A percentile compares a stretch with the other conserved stretches of the same genome.
Conservation (phyloP, 2,329 filamentous ascomycete genomes). For the Pseudogymnoascus sp. region DNA sequence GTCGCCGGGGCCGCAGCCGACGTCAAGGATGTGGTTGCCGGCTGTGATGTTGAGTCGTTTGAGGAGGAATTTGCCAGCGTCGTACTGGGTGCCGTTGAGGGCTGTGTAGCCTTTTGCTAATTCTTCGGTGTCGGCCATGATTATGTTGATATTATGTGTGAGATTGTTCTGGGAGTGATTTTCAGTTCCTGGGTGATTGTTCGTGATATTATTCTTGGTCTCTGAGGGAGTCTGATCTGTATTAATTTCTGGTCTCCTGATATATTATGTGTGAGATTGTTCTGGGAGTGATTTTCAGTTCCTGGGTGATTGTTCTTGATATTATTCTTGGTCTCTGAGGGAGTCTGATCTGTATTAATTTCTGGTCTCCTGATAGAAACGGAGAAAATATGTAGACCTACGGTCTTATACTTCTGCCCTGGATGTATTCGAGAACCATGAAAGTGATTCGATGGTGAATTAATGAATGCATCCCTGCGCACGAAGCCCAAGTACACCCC, state of each 20-base stretch:
- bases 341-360: not conserved
- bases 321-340: not conserved
- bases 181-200: not conserved
- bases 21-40: constrained; percentile 25
- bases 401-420: not conserved
- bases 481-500: not conserved
- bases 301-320: not conserved
- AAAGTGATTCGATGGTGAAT: not conserved
- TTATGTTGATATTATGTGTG: not conserved
- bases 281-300: not conserved
- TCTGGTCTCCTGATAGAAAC: not conserved
- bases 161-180: not conserved
- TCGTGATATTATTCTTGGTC: not conserved
- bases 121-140: constrained; percentile 20
- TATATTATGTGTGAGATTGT: not conserved
- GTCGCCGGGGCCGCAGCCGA: constrained; percentile 29
- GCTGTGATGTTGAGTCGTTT: constrained; percentile 16
- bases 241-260: not conserved
- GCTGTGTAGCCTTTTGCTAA: constrained; percentile 23
- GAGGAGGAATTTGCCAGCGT: constrained; percentile 22
- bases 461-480: not conserved
- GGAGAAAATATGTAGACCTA: not conserved
- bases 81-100: constrained; percentile 21
- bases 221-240: not conserved
- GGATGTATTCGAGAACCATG: not conserved